Percentiles rank a stretch among this genome's conserved stretches.
phyloP scores from a whole-genome alignment of 768 basidiomycete species.

The Cystobasidium tubakii region DNA sequence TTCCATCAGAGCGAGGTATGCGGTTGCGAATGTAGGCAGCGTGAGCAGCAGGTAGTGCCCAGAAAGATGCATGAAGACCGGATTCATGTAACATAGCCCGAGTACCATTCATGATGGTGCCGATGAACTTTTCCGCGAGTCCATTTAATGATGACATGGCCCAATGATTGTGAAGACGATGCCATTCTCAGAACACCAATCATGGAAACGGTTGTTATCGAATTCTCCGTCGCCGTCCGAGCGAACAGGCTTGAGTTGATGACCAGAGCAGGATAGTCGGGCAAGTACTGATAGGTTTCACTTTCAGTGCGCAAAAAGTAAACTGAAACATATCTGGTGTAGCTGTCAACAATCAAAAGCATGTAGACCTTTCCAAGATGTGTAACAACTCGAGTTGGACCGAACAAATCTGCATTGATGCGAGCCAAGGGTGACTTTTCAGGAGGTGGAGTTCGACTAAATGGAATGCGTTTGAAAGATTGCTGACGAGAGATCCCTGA shows the following conservation, averaged over 20 bases:
- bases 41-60: constrained; percentile 11
- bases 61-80: not conserved
- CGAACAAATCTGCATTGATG: constrained; percentile 17
- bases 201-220: constrained; percentile 10
- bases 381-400: not conserved
- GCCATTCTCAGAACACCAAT: not conserved
- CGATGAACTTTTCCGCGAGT: constrained; percentile 9
- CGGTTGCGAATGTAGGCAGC: constrained; percentile 22
- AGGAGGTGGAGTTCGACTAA: not conserved
- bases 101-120: constrained; percentile 16
- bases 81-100: constrained; percentile 6
- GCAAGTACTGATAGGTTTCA: not conserved
- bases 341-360: not conserved
- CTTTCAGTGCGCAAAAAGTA: constrained; percentile 5
- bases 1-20: not conserved
- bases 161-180: constrained; percentile 6
- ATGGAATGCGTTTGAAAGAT: constrained; percentile 15
- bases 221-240: constrained; percentile 25
- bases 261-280: not conserved
- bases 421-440: constrained; percentile 1
- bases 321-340: constrained; percentile 2
- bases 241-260: constrained; percentile 8
- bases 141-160: not conserved
- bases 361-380: constrained; percentile 16
- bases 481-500: too few species aligned